Evolutionary conservation across 495 filamentous ascomycete species (phyloP), one percentile per base, ranked within the genome.

Genomic region (Annulohypoxylon moriforme): DNA sequence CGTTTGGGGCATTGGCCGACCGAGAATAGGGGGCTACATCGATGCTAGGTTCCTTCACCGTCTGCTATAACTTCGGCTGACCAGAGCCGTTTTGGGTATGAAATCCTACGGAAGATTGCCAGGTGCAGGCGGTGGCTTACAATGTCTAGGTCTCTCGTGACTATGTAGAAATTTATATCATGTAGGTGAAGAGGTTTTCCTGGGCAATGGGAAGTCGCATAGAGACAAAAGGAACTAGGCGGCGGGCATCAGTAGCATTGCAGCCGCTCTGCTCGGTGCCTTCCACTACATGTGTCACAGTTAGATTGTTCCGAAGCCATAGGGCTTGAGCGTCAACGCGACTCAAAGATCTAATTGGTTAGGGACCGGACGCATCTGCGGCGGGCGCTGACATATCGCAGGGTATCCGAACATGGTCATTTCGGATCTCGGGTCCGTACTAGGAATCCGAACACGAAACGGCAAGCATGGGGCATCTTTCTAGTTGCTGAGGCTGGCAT

Each of bases 341-440:
- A n/a, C 22, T 31, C 14, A 40, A 31, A 24, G 20, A 44, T 49
- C 14, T 47, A 25, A 69, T 69, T 69, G 66, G 71, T 22, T 44
- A 38, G 20, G 46, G 40, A 58, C 52, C 44, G 56, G 57, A 16
- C 25, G 47, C 50, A 10, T 8, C 18, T 52, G 62, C 46, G 49
- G 65, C 65, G 70, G 70, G 60, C 65, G 57, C 66, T 57, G 20
- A 62, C 71, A 73, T 67, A 36, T 40, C 29, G 49, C 44, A 50
- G 42, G 55, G 62, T 60, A 34, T 27, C 46, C 18, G 70, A n/a
- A 40, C 47, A 46, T 59, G 44, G 31, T 42, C 47, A 36, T 52
- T 55, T 71, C 68, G 72, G 72, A 71, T 74, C 67, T 71, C 72
- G 63, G 68, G 60, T 52, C 57, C 18, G 57, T 40, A 13, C 40